These are phyloP conservation scores for Botrytis fragariae DNA, from an alignment of 2,329 filamentous ascomycete species.

Conservation along the genomic window DNA sequence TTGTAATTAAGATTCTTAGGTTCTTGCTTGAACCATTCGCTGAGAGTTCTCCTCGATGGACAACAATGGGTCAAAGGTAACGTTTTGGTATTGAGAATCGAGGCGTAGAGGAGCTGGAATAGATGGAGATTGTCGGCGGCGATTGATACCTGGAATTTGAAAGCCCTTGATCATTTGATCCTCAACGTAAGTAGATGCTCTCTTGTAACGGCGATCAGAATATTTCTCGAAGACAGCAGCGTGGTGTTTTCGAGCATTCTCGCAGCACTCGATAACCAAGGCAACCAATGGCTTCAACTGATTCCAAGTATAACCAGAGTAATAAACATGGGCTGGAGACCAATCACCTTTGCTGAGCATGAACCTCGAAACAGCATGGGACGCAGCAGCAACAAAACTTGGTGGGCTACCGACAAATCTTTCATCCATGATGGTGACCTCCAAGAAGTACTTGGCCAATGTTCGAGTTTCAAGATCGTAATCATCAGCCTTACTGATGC, in stretches of 20 bases:
- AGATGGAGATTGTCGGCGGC: conserved; percentile 17
- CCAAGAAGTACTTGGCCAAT: conserved; percentile 95
- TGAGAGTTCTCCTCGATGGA: conserved; percentile 28
- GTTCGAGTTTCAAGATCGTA: conserved; percentile 96
- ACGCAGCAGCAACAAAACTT: conserved; percentile 86
- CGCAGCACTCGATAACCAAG: conserved; percentile 84
- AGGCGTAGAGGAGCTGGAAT: not conserved
- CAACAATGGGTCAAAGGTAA: conserved; percentile 16
- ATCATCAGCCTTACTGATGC: conserved; percentile 97
- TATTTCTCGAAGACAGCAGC: conserved; percentile 90
- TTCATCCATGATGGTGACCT: conserved; percentile 97
- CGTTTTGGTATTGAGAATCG: conserved; percentile 1
- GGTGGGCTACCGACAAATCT: conserved; percentile 89
- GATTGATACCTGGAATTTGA: conserved; percentile 40
- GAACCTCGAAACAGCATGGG: conserved; percentile 85
- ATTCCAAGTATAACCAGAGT: conserved; percentile 85
- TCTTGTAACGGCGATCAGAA: conserved; percentile 80
- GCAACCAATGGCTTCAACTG: conserved; percentile 77
- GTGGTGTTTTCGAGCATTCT: conserved; percentile 77
- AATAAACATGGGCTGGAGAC: conserved; percentile 82
- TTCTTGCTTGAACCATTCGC: conserved; percentile 35
- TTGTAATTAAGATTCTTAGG: conserved; percentile 20
- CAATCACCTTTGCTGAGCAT: conserved; percentile 90
- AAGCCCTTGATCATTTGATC: conserved; percentile 65
- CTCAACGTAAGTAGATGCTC: conserved; percentile 77